Conservation (phyloP, 73 alveolate genomes). For the Paramecium sonneborni region DNA sequence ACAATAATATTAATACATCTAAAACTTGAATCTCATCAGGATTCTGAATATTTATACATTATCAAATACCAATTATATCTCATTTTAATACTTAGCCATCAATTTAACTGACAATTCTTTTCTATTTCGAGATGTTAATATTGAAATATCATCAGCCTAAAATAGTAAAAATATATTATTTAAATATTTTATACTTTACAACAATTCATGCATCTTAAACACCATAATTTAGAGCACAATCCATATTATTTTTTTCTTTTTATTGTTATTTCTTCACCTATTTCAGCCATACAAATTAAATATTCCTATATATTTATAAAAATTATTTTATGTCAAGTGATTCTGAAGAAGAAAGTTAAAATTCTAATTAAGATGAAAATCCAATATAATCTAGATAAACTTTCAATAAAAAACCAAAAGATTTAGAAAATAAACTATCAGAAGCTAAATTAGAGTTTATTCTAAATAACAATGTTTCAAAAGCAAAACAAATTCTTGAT, state of each 20-base stretch:
- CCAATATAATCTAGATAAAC: background rate
- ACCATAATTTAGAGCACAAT: conserved; percentile 22
- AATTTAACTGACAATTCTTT: conserved; percentile 50
- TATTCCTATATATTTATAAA: background rate
- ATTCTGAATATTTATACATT: background rate
- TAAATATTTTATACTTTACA: conserved; percentile 36
- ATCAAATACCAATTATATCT: conserved; percentile 1
- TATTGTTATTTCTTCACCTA: conserved; percentile 10
- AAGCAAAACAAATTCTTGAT: background rate
- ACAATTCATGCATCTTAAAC: conserved; percentile 60
- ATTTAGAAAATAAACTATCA: background rate
- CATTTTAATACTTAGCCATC: conserved; percentile 50
- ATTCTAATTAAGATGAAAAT: background rate
- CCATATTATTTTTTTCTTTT: conserved; percentile 50
- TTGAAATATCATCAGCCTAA: conserved; percentile 62
- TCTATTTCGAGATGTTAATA: conserved; percentile 60
- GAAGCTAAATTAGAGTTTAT: conserved; percentile 2
- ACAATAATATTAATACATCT: conserved; percentile 38
- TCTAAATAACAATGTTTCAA: background rate
- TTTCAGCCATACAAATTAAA: background rate
- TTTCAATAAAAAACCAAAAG: background rate
- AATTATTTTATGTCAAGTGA: background rate
- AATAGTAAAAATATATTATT: conserved; percentile 7
- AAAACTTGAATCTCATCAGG: conserved; percentile 13
- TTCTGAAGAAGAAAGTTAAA: background rate